These are phyloP conservation scores for Chaetomiaceae sp. DNA, from an alignment of 2,329 filamentous ascomycete species.

Conservation along the genomic window DNA sequence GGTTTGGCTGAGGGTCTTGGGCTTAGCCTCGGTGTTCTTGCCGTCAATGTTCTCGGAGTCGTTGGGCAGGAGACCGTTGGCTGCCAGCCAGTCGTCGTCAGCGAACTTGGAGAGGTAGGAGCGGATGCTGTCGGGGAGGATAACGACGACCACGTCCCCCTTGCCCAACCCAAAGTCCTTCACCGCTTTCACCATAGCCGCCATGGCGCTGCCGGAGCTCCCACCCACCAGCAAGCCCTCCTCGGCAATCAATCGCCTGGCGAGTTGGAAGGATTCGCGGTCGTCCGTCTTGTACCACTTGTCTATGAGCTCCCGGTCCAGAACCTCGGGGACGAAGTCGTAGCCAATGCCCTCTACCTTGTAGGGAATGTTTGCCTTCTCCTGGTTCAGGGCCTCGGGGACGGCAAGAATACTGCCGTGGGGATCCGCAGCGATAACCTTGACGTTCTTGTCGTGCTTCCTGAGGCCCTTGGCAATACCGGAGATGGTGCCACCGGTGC, in stretches of 20 bases:
- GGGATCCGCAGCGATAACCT: conserved; percentile 89
- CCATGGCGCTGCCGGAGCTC: conserved; percentile 79
- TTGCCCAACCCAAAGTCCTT: conserved; percentile 46
- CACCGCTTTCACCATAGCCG: conserved; percentile 32
- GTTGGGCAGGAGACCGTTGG: conserved; percentile 81
- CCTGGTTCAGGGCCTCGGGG: conserved; percentile 73
- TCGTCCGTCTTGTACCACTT: conserved; percentile 99
- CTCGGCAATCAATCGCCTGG: conserved; percentile 86
- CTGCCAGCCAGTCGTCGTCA: conserved; percentile 97
- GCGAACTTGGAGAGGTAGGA: conserved; percentile 98
- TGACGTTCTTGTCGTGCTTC: conserved; percentile 81
- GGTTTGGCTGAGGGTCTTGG: conserved; percentile 32
- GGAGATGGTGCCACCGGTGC: conserved; percentile 92
- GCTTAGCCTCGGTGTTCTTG: conserved; percentile 43
- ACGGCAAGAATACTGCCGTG: conserved; percentile 86
- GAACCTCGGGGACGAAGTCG: conserved; percentile 93
- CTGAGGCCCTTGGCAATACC: conserved; percentile 78
- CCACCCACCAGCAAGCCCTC: conserved; percentile 92
- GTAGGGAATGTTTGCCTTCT: conserved; percentile 77
- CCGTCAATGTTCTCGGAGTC: conserved; percentile 41
- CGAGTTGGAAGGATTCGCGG: conserved; percentile 81
- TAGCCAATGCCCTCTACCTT: conserved; percentile 99
- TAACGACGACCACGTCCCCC: conserved; percentile 82
- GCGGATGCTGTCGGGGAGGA: conserved; percentile 92
- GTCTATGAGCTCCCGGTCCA: conserved; percentile 75